Base-by-base conservation (phyloP, 108 stramenopile species). In the Pelagomonas calceolata region DNA sequence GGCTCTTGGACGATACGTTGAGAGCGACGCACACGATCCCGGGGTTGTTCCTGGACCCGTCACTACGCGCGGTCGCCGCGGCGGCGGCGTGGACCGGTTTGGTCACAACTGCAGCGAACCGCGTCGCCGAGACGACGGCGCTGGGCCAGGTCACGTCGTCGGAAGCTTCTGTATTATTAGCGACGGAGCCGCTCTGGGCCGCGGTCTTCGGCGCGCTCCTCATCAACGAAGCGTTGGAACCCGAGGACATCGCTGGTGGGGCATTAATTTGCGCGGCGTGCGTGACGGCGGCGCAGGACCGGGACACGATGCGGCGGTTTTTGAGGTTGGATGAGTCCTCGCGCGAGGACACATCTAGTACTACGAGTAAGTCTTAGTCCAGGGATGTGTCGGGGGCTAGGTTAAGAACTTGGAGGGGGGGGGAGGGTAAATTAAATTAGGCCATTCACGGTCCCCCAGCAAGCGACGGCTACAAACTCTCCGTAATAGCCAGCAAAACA, bases 121-220 rank as follows among this genome's bases (percentile, higher is more conserved):
- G 82, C 31, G 73, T 84, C 29, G 66, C 85, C 17, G 89, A 90
- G 81, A 80, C 81, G 21, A 76, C 78, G 17, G 84, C 89, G 31
- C 69, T 90, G 35, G 82, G 82, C 31, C 76, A 78, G 34, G 72
- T 87, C 37, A 78, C 78, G 0, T 73, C 84, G 29, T 68, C 75
- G 0, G 87, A 90, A 74, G 87, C 89, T 64, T 76, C 84, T 30
- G 89, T 89, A 30, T 78, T 89, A 33, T 73, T 89, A 70, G 85
- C 86, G 4, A 86, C 84, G 14, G 89, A 89, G 69, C 86, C 89
- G 0, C 60, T 89, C n/a, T 89, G 86, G 86, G 89, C 86, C 9
- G 85, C 86, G 29, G 68, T 83, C 0, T 87, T 89, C 75, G 85
- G 84, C 16, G 68, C 80, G 7, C 31, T 83, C 17, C 73, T 80